Conservation (phyloP, 208 protist species). For the Crithidia fasciculata region DNA sequence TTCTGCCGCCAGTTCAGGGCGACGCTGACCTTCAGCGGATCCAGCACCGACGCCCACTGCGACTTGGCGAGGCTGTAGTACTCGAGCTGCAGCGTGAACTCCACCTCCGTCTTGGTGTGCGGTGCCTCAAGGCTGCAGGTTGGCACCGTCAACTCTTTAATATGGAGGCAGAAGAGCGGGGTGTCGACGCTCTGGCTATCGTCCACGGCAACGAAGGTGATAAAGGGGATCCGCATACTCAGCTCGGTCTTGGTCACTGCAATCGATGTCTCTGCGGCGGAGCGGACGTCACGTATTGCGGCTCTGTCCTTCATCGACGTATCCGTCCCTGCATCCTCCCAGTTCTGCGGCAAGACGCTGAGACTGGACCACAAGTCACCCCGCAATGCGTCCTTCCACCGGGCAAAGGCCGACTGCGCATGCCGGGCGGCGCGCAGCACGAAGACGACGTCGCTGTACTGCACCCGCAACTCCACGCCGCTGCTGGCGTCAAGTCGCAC, state of each 20-base stretch:
- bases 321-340: background rate
- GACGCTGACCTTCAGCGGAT: conserved; percentile 19
- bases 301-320: background rate
- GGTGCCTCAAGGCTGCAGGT: conserved; percentile 4
- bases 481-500: conserved; percentile 35
- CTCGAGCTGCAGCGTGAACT: conserved; percentile 24
- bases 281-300: too few species aligned
- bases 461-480: conserved; percentile 53
- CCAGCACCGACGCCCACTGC: conserved; percentile 31
- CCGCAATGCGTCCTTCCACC: conserved; percentile 30
- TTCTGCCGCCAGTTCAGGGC: conserved; percentile 18
- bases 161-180: conserved; percentile 29
- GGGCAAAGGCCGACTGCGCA: conserved; percentile 35
- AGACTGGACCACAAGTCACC: conserved; percentile 26
- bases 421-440: conserved; percentile 38
- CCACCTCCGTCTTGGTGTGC: conserved; percentile 16
- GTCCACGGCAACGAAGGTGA: conserved; percentile 28
- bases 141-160: conserved; percentile 21
- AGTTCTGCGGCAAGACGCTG: conserved; percentile 4
- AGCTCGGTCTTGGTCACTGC: background rate
- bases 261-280: background rate
- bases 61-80: conserved; percentile 28
- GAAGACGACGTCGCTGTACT: conserved; percentile 59
- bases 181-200: conserved; percentile 31
- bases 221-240: conserved; percentile 21